Evolutionary conservation across 441 rosid species (phyloP), one percentile per base, ranked within the genome.

Genomic region (Mallotus japonicus): DNA sequence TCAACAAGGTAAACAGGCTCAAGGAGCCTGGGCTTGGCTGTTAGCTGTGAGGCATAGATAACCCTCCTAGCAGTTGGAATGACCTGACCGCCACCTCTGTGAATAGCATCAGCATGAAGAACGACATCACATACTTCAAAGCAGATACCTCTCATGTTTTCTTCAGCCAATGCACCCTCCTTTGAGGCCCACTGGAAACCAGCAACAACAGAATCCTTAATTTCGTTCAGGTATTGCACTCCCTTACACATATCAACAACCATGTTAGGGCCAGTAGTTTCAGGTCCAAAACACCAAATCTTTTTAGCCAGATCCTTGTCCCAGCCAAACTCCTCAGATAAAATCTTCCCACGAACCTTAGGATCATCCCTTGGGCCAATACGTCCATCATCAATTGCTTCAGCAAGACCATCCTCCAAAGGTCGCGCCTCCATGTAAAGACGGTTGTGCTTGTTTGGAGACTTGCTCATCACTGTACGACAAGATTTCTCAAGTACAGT

Each of bases 171-270:
- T 0, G 83, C 88, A 16, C 88, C 88, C 75, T 85, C 88, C 78
- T 83, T 83, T 46, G 88, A 85, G 28, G 88, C 88, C 88, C 88
- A 85, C 62, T 83, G 88, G 83, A 85, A 85, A 62, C 87, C 88
- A 51, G 88, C 88, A 16, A 85, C 85, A 17, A 85, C 87, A 34
- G 88, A 85, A 62, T 85, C 88, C 76, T 85, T 85, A 22, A 85
- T 85, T 82, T 85, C 87, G 63, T 85, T 85, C 2, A 85, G 77
- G 82, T 85, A 85, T 73, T 85, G 88, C 9, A 85, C 88, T 65
- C 88, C 88, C 76, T 85, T 85, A 37, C 88, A 85, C 88, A 85
- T 85, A 69, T 85, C 87, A 5, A 85, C 88, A 7, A 85, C 88
- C 88, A 85, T 83, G 82, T 85, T 85, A 8, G 88, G 88, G 1